Conservation (phyloP, 441 rosid genomes). For the Omphalea diandra region DNA sequence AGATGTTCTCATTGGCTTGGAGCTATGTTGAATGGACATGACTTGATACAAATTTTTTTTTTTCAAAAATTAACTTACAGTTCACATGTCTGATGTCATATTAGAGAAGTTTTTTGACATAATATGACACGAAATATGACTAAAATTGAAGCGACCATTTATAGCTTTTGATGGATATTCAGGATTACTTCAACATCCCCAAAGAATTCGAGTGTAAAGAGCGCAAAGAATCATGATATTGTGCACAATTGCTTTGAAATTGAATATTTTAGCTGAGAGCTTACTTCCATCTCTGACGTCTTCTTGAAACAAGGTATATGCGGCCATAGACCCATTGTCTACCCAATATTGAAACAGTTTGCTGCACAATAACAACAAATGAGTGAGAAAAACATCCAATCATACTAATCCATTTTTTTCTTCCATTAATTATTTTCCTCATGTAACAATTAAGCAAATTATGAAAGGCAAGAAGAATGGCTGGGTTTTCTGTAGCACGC, state of each 20-base stretch:
- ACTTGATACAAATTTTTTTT: too few species aligned
- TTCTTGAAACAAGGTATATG: slow-evolving; percentile 68
- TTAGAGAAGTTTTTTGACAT: too few species aligned
- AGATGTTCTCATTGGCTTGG: background rate
- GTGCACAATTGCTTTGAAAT: slow-evolving; percentile 2
- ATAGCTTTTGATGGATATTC: background rate
- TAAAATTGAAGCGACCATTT: too few species aligned
- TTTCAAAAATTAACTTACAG: too few species aligned
- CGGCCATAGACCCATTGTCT: slow-evolving; percentile 89
- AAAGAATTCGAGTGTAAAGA: background rate
- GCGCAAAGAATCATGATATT: slow-evolving; percentile 29
- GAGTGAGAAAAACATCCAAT: background rate
- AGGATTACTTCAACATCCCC: background rate
- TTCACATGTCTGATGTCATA: too few species aligned
- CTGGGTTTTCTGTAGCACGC: too few species aligned
- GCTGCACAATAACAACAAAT: slow-evolving; percentile 40
- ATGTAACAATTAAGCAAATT: background rate
- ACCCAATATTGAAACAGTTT: slow-evolving; percentile 49
- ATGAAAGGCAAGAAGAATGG: background rate
- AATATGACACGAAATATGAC: too few species aligned
- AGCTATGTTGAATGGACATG: too few species aligned
- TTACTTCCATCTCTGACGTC: slow-evolving; percentile 45
- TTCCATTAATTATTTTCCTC: background rate
- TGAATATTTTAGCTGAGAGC: background rate
- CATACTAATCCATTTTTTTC: background rate